Percentiles rank a stretch among this genome's conserved stretches.
Conservation (phyloP, 2,329 filamentous ascomycete genomes). For the Pseudogymnoascus sp. region DNA sequence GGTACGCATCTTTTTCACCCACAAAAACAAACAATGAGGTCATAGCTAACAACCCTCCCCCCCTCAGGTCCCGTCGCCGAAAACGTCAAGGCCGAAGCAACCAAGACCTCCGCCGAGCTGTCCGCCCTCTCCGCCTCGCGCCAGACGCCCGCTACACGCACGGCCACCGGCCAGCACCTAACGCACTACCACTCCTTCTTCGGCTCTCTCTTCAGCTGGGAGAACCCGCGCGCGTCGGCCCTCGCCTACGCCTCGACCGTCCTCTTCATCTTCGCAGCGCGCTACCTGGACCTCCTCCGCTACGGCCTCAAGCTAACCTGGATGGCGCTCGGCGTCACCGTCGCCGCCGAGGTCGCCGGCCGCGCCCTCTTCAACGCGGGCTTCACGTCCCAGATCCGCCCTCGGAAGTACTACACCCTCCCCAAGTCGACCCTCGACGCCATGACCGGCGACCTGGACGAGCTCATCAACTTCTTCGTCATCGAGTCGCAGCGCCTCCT, state of each 20-base stretch:
- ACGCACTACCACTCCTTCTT: conserved; percentile 67
- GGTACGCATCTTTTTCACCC: background rate
- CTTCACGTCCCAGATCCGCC: conserved; percentile 56
- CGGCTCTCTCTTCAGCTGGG: conserved; percentile 59
- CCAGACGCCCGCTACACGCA: conserved; percentile 42
- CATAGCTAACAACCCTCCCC: conserved; percentile 12
- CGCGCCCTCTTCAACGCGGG: conserved; percentile 54
- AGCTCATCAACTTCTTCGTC: conserved; percentile 63
- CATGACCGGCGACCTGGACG: conserved; percentile 55
- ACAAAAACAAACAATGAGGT: conserved; percentile 5
- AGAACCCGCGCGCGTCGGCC: conserved; percentile 57
- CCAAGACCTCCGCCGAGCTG: conserved; percentile 48
- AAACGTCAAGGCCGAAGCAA: conserved; percentile 46
- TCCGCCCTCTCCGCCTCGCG: conserved; percentile 50
- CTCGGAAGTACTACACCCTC: conserved; percentile 59
- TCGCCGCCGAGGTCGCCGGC: conserved; percentile 52
- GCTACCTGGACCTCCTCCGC: conserved; percentile 59
- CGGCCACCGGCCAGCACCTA: conserved; percentile 53
- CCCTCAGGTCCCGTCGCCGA: conserved; percentile 47
- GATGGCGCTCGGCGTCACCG: conserved; percentile 51
- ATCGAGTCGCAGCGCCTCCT: conserved; percentile 62
- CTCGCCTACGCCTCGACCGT: conserved; percentile 55
- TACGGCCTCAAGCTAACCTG: conserved; percentile 58
- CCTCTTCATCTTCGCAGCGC: conserved; percentile 50
- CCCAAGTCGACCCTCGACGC: conserved; percentile 53